Base-by-base conservation (phyloP, 2,329 filamentous ascomycete genomes). In the Colletotrichum plurivorum region DNA sequence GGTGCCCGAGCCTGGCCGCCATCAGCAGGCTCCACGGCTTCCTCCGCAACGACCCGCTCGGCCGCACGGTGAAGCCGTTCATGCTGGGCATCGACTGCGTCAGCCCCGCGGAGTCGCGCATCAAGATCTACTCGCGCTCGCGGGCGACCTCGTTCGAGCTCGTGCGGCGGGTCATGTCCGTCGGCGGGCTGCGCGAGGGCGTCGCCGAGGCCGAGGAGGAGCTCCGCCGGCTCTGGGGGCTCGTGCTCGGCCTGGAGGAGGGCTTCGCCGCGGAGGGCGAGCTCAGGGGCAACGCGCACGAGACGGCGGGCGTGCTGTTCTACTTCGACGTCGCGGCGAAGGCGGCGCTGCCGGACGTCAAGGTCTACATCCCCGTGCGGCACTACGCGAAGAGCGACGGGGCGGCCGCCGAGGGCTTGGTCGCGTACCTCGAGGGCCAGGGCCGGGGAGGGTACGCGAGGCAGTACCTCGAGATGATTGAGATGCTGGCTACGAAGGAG, bases 91-190 rank as follows among this genome's bases (percentile, higher is more conserved):
- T 81, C 8, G 80, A 82, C 56, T 71, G 76, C 5, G 69, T 79
- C 5, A 54, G 71, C 8, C 62, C 73, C 1, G 27, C 60, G 0
- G 57, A 76, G 6, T 79, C 78, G 0, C 76, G 79, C 1, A 61
- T 81, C 18, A 81, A 82, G 56, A 74, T 82, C 45, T 82, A 82
- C 65, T 73, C 79, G n/a, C 73, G 80, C 15, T 71, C 62, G 6
- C 72, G 73, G 8, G 20, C 71, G 0, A 81, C 79, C 0, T 65
- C 48, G 6, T 81, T 81, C 45, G 60, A 60, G 4, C 74, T 73
- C 2, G 73, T 80, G 7, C 45, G 31, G 0, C 71, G 77, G 1
- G 68, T 56, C 1, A 75, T 78, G 70, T 71, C 72, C 2, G 56
- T 78, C 0, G 73, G 73, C 2, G 69, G 73, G 2, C 72, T 67